These are phyloP conservation scores for Colletotrichum eleusines DNA, from an alignment of 2,329 filamentous ascomycete genomes.

Conservation along the genomic window DNA sequence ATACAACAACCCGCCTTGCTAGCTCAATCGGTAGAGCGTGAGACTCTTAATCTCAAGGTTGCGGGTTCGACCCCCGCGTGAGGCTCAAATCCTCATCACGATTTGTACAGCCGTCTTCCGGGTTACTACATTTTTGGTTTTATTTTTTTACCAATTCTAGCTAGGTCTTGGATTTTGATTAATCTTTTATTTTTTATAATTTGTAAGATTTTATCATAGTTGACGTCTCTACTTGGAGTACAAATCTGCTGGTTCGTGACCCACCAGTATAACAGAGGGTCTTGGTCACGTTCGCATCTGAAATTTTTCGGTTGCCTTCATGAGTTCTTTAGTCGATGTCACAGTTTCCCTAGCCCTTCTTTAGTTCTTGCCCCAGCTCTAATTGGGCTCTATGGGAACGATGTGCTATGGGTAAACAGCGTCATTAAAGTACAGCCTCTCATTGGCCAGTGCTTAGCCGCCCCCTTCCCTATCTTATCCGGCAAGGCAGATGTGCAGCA, in stretches of 20 bases:
- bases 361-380: background rate
- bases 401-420: background rate
- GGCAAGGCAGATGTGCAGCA: constrained; percentile 12
- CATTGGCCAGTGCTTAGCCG: background rate
- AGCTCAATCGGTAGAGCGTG: constrained; percentile 81
- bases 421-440: background rate
- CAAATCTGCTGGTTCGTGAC: no score
- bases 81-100: constrained; percentile 44
- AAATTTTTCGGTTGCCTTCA: background rate
- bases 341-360: constrained; percentile 3
- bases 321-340: background rate
- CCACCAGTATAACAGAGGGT: background rate
- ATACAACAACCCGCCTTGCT: constrained; percentile 50
- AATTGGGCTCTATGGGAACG: background rate
- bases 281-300: background rate
- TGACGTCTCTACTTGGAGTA: background rate
- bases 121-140: background rate
- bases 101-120: constrained; percentile 2
- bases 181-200: background rate
- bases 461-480: constrained; percentile 14
- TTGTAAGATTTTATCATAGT: background rate
- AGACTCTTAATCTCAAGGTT: constrained; percentile 68
- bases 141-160: background rate
- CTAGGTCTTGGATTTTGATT: no score
- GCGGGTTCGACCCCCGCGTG: constrained; percentile 46